Percentiles rank a stretch among this genome's conserved stretches.
Conservation (phyloP, 441 rosid genomes). For the Erodium texanum region DNA sequence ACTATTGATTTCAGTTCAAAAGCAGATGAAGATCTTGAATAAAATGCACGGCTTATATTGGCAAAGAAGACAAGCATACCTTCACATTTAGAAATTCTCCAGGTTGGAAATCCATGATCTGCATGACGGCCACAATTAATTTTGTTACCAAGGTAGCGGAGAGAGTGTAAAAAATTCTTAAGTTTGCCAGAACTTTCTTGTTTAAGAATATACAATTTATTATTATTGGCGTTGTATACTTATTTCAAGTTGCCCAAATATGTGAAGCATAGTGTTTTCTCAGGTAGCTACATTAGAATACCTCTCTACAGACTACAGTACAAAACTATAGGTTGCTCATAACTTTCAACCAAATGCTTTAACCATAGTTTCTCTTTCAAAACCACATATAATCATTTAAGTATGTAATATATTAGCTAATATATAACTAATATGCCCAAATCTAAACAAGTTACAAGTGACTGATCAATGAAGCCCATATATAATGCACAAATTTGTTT, state of each 20-base stretch:
- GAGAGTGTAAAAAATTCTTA: too few relatives aligned
- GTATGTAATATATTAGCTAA: neutral
- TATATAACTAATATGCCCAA: too few relatives aligned
- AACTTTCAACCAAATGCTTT: neutral
- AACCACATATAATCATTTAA: neutral
- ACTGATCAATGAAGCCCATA: too few relatives aligned
- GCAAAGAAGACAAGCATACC: slow-evolving; percentile 31
- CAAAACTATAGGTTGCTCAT: neutral
- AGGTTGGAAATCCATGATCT: slow-evolving; percentile 93
- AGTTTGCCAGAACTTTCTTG: neutral
- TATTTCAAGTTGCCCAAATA: neutral
- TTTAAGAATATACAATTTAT: neutral
- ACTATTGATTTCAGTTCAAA: slow-evolving; percentile 1
- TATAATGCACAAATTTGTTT: neutral
- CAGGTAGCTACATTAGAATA: neutral
- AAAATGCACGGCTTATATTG: slow-evolving; percentile 10
- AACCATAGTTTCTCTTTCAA: neutral
- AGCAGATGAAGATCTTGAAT: neutral
- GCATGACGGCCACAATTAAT: slow-evolving; percentile 20
- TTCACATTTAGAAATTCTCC: slow-evolving; percentile 89
- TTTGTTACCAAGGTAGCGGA: neutral
- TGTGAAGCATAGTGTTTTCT: neutral
- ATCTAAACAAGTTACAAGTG: too few relatives aligned
- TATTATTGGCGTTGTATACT: neutral
- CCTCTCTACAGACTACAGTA: neutral